Base-by-base conservation (phyloP, 2,329 filamentous ascomycete species). In the Colletotrichum somersetense region DNA sequence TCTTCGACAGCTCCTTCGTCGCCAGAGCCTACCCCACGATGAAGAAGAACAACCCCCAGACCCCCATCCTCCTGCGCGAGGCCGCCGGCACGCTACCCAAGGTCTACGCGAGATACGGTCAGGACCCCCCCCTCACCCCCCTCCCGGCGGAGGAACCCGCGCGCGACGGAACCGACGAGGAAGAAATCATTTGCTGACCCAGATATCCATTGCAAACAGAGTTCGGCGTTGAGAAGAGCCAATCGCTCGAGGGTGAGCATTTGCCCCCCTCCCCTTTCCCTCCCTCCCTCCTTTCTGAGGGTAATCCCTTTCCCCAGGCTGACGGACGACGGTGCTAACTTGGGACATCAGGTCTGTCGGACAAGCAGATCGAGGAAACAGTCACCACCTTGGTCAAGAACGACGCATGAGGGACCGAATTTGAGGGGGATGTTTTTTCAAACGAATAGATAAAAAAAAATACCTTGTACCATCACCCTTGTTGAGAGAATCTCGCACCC, bases 1-100 rank as follows among this genome's bases (percentile, higher is more conserved):
- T 66, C 30, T 42, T 63, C 59, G 5, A 62, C 78, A 98, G 96
- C 83, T 91, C 93, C 40, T 99, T 99, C 85, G 88, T 99, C 76
- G 92, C 92, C 75, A 91, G 94, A 81, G 91, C 95, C 76, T 99
- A 99, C 84, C 96, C 96, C 58, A 96, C 93, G 73, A 98, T 99
- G 96, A 99, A 99, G 91, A 97, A 97, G 88, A 93, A 96, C 89
- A 99, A 99, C 87, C 96, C 96, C 69, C 87, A 93, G 83, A 95
- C 89, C 61, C 96, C 96, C 66, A 98, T 99, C 84, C 87, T 99
- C 87, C 91, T 99, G 79, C 93, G 96, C 80, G 96, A 98, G 87
- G 96, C 96, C 65, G 86, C 90, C 77, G 94, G 93, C 79, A 94
- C 93, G 66, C 86, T 93, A 81, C 96, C 96, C 75, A 92, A 91